Evolutionary conservation across 2,329 filamentous ascomycete genomes (phyloP).

Genomic region (Penicillium sp.): DNA sequence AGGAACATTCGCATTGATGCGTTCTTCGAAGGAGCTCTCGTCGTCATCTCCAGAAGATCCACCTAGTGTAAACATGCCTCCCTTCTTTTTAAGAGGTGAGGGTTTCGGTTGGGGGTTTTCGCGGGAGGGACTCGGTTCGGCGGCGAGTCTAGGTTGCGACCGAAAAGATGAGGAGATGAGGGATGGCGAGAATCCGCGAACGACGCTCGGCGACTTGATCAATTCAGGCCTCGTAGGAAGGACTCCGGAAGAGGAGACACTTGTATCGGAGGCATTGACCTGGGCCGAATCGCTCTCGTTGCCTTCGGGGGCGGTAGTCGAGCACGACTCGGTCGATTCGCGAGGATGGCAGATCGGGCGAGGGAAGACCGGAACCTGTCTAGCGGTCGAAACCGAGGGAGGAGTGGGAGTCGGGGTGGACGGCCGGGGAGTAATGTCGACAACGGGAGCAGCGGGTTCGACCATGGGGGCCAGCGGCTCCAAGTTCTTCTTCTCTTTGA

Average conservation of each 20-base stretch:
- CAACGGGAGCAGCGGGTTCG: slow-evolving; percentile 38
- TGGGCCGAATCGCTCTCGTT: slow-evolving; percentile 46
- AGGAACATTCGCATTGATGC: slow-evolving; percentile 53
- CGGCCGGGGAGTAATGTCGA: slow-evolving; percentile 46
- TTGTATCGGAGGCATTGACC: slow-evolving; percentile 57
- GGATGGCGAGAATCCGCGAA: slow-evolving; percentile 82
- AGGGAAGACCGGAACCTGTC: slow-evolving; percentile 33
- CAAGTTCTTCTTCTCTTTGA: slow-evolving; percentile 77
- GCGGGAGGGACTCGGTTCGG: slow-evolving; percentile 52
- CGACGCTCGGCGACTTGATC: slow-evolving; percentile 64
- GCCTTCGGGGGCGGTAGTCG: slow-evolving; percentile 51
- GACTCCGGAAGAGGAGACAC: slow-evolving; percentile 55
- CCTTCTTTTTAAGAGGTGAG: slow-evolving; percentile 60
- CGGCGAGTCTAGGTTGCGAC: slow-evolving; percentile 56
- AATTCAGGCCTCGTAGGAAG: slow-evolving; percentile 47
- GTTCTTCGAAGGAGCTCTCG: slow-evolving; percentile 68
- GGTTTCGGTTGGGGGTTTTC: slow-evolving; percentile 62
- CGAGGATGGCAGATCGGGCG: slow-evolving; percentile 31
- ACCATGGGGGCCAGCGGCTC: slow-evolving; percentile 52
- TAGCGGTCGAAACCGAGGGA: slow-evolving; percentile 28
- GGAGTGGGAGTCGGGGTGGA: slow-evolving; percentile 43
- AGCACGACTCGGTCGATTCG: slow-evolving; percentile 59
- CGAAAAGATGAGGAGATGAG: slow-evolving; percentile 68
- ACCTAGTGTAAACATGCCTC: slow-evolving; percentile 67
- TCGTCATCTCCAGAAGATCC: slow-evolving; percentile 85